Evolutionary conservation across 768 basidiomycete species (phyloP), one percentile per base, ranked within the genome.

Genomic region (Boletus insuetus): DNA sequence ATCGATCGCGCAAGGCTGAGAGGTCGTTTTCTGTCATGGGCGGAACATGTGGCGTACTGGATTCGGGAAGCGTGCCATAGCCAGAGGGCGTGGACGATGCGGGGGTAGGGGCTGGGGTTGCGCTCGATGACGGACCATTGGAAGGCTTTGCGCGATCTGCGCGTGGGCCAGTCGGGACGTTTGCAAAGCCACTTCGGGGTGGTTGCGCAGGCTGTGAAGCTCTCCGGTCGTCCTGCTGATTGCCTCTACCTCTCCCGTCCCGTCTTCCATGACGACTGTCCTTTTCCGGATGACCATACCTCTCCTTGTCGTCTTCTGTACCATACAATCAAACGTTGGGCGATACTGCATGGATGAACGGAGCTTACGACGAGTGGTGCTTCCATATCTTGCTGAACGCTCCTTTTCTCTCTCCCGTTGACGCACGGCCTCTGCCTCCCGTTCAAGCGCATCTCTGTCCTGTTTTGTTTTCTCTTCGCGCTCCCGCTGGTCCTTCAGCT

Each of bases 11-110:
- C 62, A 98, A 87, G 0, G 88, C 90, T 0, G 78, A 77, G 8
- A 96, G 79, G 66, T 96, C 95, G 46, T 77, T 81, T 46, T 89
- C 87, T 1, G 89, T 84, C 85, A 93, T 89, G 5, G 85, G 83
- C 2, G 90, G 79, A 13, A 75, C 75, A 53, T 75, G 80, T 6
- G 74, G 58, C 10, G 74, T 68, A 6, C 76, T 75, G 3, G 76
- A 67, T 17, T 75, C 75, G 11, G 74, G 67, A 19, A 73, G 70
- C 22, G 65, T 58, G 48, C 57, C 64, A 41, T 56, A 59, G 50
- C 58, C 56, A 0, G 66, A 56, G 6, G 67, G 62, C 12, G 65
- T 59, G 38, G 79, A 79, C 13, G 83, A 75, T 3, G 85, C 79
- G n/a, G 81, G 79, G 59, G 84, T 78, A 0, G 80, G 75, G 63